These are phyloP conservation scores for Podila epigama DNA, from an alignment of 192 early-diverging fungal species.

Conservation along the genomic window DNA sequence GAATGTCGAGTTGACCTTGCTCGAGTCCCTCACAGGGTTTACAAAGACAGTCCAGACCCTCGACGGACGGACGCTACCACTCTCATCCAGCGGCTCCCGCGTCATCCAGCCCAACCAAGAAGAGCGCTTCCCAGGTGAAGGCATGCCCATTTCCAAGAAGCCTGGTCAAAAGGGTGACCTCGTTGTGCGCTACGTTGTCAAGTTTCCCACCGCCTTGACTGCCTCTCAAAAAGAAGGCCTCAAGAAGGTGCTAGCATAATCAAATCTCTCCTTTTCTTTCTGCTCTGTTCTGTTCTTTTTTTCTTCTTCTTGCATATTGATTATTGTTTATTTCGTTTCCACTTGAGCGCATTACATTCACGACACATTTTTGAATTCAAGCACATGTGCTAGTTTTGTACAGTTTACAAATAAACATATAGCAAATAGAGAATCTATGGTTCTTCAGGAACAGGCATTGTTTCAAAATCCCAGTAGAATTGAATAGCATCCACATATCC, in stretches of 20 bases:
- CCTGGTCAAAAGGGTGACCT: slow-evolving; percentile 87
- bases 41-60: slow-evolving; percentile 75
- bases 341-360: too few relatives aligned
- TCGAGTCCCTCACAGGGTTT: slow-evolving; percentile 86
- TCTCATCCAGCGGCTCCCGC: slow-evolving; percentile 62
- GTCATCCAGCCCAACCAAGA: slow-evolving; percentile 79
- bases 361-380: too few relatives aligned
- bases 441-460: slow-evolving; percentile 39
- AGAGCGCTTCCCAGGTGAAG: slow-evolving; percentile 78
- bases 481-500: slow-evolving; percentile 74
- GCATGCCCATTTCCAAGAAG: slow-evolving; percentile 94
- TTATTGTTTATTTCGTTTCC: too few relatives aligned
- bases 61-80: slow-evolving; percentile 72
- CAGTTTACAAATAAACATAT: too few relatives aligned
- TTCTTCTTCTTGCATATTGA: too few relatives aligned
- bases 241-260: slow-evolving; percentile 51
- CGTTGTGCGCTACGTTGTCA: slow-evolving; percentile 78
- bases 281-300: too few relatives aligned
- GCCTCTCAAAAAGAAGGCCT: slow-evolving; percentile 76
- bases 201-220: slow-evolving; percentile 78
- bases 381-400: too few relatives aligned
- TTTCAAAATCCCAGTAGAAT: slow-evolving; percentile 80
- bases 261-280: neutral
- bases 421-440: too few relatives aligned
- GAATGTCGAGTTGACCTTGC: slow-evolving; percentile 69